Evolutionary conservation across 805 yeast genomes (phyloP), one percentile per base, ranked within the genome.

Genomic region (Danielia oregonensis): DNA sequence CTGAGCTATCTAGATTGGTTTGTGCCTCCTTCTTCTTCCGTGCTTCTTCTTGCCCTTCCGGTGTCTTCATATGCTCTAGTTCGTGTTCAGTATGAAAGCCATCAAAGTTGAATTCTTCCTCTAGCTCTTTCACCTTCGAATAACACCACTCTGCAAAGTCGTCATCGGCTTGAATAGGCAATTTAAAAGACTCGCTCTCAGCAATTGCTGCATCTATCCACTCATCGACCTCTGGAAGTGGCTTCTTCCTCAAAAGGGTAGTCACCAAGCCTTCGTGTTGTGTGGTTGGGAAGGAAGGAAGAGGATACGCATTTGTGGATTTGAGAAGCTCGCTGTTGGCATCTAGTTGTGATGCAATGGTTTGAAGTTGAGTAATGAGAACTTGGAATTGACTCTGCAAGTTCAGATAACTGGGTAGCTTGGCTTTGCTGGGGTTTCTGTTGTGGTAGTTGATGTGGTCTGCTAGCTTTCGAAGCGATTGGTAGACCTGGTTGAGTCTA

Each of bases 321-420:
- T 72, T 71, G 17, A 93, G 63, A 0, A 73, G 57, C 3, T 74
- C 81, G 5, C 76, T 70, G 49, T 82, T 78, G 35, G 72, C 70
- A 26, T 79, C 77, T 16, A 93, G 54, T 2, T 86, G 80, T 5
- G 74, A 60, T 0, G 94, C 77, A n/a, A 91, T 72, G 2, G 95
- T 80, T 27, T 76, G 75, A 29, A 91, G 63, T 55, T 93, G 97
- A 11, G 95, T 84, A 21, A 89, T 57, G 6, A 87, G 74, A 17
- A 89, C 86, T 47, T 79, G 86, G 49, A 87, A 77, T 57, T 91
- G 97, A 41, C 82, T 79, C 51, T 86, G 96, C 14, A 91, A 62
- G 3, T 84, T 78, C 12, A 79, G 79, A 76, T 72, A 76, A 28
- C 60, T 60, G 12, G 59, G 78, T 10, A 65, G 46, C 34, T 54